phyloP scores from a whole-genome alignment of 305 asterid genomes.

The Petunia hybrid region DNA sequence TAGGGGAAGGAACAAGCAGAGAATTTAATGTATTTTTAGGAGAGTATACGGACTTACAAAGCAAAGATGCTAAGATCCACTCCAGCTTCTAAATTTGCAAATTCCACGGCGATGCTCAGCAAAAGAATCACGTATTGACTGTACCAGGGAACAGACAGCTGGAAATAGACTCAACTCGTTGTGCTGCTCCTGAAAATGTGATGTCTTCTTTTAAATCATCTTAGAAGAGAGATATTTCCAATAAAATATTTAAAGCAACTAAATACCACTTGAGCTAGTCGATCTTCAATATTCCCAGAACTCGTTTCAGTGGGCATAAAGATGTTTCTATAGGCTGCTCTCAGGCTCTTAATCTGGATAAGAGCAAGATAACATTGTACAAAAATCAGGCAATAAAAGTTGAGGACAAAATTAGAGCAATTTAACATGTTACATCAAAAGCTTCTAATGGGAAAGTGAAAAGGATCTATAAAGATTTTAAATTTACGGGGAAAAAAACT shows the following conservation, averaged over 20 bases:
- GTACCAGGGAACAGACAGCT: constrained; percentile 69
- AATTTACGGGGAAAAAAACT: not conserved
- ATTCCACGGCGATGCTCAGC: constrained; percentile 80
- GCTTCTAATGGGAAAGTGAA: not conserved
- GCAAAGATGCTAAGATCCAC: constrained; percentile 46
- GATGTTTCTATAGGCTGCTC: constrained; percentile 83
- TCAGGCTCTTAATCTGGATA: constrained; percentile 74
- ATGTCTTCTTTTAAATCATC: constrained; percentile 7
- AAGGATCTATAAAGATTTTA: not conserved
- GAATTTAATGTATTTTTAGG: not conserved
- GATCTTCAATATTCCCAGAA: constrained; percentile 66
- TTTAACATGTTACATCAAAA: not conserved
- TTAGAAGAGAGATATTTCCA: constrained; percentile 24
- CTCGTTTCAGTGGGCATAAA: constrained; percentile 64
- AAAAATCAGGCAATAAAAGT: constrained; percentile 5
- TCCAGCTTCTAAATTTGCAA: constrained; percentile 79
- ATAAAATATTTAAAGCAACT: constrained; percentile 14
- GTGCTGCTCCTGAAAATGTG: constrained; percentile 64
- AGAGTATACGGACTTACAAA: not conserved
- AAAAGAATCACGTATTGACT: constrained; percentile 78
- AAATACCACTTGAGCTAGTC: constrained; percentile 73
- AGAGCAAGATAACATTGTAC: constrained; percentile 31
- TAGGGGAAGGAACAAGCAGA: constrained; percentile 21
- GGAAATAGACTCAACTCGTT: constrained; percentile 58
- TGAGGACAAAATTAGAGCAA: not conserved